A percentile compares a stretch with the other conserved stretches of the same genome.
phyloP scores from a whole-genome alignment of 2,329 filamentous ascomycete genomes.

The Aureobasidium musti region DNA sequence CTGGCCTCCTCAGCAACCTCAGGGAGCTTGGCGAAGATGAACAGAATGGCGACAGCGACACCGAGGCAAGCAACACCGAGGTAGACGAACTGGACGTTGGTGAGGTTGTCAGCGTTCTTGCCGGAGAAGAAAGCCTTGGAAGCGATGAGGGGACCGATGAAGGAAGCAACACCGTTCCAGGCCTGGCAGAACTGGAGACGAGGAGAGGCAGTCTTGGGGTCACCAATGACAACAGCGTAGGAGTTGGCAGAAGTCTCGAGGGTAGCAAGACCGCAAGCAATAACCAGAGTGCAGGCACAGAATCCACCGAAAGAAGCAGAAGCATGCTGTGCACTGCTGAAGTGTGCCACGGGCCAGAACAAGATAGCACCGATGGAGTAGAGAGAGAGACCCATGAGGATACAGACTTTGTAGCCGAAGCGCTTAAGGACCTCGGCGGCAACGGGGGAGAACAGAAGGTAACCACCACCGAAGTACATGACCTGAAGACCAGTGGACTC shows the following conservation, averaged over 20 bases:
- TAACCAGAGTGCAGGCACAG: conserved; percentile 44
- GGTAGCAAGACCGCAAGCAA: conserved; percentile 46
- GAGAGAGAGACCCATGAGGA: conserved; percentile 45
- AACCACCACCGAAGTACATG: conserved; percentile 48
- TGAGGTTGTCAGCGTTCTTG: conserved; percentile 39
- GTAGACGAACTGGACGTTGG: conserved; percentile 46
- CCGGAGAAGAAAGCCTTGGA: conserved; percentile 45
- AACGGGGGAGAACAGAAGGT: conserved; percentile 47
- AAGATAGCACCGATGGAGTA: conserved; percentile 45
- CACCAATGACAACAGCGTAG: conserved; percentile 45
- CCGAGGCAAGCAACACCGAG: conserved; percentile 45
- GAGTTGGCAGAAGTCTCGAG: conserved; percentile 46
- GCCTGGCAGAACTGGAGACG: conserved; percentile 46
- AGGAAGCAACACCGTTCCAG: conserved; percentile 45
- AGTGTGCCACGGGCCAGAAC: conserved; percentile 46
- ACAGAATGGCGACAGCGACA: conserved; percentile 41
- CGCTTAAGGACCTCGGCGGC: conserved; percentile 49
- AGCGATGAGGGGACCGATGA: conserved; percentile 46
- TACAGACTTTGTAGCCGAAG: conserved; percentile 50
- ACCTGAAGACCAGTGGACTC: conserved; percentile 48
- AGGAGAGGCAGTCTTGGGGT: conserved; percentile 42
- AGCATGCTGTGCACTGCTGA: conserved; percentile 35
- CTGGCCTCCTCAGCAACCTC: conserved; percentile 39
- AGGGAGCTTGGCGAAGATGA: conserved; percentile 45
- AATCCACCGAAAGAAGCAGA: conserved; percentile 44